These are phyloP conservation scores for Tremella yokohamensis DNA, from an alignment of 768 basidiomycete species.

Conservation along the genomic window DNA sequence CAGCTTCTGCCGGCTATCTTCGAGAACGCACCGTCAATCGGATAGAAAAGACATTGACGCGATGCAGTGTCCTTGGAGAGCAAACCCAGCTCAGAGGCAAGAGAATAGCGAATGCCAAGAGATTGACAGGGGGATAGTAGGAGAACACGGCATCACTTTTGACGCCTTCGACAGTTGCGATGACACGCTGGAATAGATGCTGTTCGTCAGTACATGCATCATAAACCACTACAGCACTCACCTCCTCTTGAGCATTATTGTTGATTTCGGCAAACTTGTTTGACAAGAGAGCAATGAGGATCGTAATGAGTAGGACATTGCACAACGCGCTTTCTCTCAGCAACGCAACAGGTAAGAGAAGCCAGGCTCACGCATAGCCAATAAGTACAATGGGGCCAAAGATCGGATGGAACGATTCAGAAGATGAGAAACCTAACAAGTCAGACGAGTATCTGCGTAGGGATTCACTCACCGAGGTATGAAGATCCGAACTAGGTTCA, in stretches of 20 bases:
- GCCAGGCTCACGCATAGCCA: slow-evolving; percentile 43
- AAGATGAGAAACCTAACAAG: slow-evolving; percentile 40
- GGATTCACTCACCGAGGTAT: slow-evolving; percentile 30
- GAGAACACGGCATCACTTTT: slow-evolving; percentile 86
- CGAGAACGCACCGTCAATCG: slow-evolving; percentile 62
- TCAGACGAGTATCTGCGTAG: not conserved
- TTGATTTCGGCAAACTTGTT: slow-evolving; percentile 81
- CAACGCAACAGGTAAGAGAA: not conserved
- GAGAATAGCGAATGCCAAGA: slow-evolving; percentile 67
- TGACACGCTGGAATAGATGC: slow-evolving; percentile 82
- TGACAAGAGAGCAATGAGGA: slow-evolving; percentile 84
- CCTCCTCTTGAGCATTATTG: slow-evolving; percentile 65
- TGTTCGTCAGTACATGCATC: slow-evolving; percentile 42
- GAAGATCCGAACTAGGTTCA: slow-evolving; percentile 37
- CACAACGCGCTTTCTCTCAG: slow-evolving; percentile 31
- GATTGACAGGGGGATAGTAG: slow-evolving; percentile 70
- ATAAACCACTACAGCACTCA: slow-evolving; percentile 24
- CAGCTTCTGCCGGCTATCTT: not conserved
- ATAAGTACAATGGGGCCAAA: slow-evolving; percentile 50
- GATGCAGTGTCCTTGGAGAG: slow-evolving; percentile 73
- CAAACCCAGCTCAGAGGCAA: slow-evolving; percentile 74
- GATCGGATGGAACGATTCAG: slow-evolving; percentile 47
- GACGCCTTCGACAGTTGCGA: slow-evolving; percentile 83
- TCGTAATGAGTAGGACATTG: slow-evolving; percentile 49
- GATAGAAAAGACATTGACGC: slow-evolving; percentile 79